phyloP scores from a whole-genome alignment of 2,329 filamentous ascomycete genomes.

The Talaromyces verruculosus region DNA sequence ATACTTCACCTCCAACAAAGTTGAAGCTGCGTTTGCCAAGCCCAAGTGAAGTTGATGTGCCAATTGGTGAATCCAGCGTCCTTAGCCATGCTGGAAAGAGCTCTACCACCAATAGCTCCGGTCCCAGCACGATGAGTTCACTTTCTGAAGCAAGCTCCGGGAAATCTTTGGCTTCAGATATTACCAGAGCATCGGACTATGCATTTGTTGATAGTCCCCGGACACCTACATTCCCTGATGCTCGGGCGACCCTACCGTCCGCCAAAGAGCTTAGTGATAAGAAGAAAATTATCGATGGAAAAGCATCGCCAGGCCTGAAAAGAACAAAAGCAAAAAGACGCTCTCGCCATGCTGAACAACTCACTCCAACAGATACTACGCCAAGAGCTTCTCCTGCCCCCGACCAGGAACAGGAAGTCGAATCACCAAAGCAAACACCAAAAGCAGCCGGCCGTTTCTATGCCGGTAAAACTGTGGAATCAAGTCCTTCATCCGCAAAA shows the following conservation, averaged over 20 bases:
- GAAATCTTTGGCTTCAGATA: constrained; percentile 33
- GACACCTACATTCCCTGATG: constrained; percentile 27
- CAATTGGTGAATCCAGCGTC: constrained; percentile 59
- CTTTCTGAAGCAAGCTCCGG: constrained; percentile 30
- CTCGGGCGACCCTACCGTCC: constrained; percentile 35
- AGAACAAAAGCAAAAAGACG: constrained; percentile 43
- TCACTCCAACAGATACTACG: constrained; percentile 30
- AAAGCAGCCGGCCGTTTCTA: constrained; percentile 20
- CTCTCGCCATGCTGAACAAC: constrained; percentile 39
- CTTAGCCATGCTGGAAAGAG: constrained; percentile 48
- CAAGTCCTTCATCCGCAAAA: constrained; percentile 8
- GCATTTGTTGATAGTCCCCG: constrained; percentile 25
- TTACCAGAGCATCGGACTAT: constrained; percentile 38
- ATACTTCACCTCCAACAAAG: constrained; percentile 33
- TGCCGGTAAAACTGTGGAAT: constrained; percentile 2
- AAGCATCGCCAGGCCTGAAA: constrained; percentile 37
- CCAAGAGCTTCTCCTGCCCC: constrained; percentile 27
- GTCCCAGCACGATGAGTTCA: constrained; percentile 35
- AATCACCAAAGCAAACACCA: constrained; percentile 22
- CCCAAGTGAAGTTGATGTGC: constrained; percentile 58
- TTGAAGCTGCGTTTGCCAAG: constrained; percentile 41
- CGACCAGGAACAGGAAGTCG: constrained; percentile 27
- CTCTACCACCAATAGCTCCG: constrained; percentile 32
- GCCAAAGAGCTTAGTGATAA: constrained; percentile 26
- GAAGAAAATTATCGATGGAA: constrained; percentile 31